Evolutionary conservation across 2,329 filamentous ascomycete species (phyloP).

Genomic region (Ceratocystis variospora): DNA sequence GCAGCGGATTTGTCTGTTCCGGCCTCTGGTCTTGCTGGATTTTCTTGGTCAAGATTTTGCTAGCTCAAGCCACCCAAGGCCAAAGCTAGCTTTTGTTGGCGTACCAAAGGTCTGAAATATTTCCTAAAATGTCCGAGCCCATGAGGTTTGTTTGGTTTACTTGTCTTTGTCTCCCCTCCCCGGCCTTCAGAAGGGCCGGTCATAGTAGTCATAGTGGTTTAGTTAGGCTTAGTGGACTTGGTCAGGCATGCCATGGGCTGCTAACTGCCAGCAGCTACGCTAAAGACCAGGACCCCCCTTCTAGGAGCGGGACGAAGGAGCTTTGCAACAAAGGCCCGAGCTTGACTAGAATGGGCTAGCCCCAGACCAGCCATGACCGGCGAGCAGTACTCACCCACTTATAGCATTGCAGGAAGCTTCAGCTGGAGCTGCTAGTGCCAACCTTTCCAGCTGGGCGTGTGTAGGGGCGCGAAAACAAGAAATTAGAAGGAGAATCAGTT

Average conservation of each 20-base stretch:
- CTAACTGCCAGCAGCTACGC: neutral
- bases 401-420: neutral
- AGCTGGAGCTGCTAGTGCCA: conserved; percentile 3
- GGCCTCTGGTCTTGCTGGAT: neutral
- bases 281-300: neutral
- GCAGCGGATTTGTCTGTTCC: neutral
- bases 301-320: conserved; percentile 2
- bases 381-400: neutral
- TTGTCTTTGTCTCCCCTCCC: no score
- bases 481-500: neutral
- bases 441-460: conserved; percentile 5
- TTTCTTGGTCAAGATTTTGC: neutral
- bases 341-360: neutral
- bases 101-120: neutral
- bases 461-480: neutral
- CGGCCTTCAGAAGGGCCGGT: neutral
- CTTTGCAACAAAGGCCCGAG: conserved; percentile 5
- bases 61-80: neutral
- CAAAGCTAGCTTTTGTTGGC: neutral
- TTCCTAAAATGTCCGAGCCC: neutral
- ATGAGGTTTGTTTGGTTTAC: neutral
- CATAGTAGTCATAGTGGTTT: neutral
- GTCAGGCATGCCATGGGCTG: neutral
- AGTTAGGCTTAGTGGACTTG: neutral
- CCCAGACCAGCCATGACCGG: neutral